phyloP scores from a whole-genome alignment of 1,284 basidiomycete genomes.

The Grifola frondosa region DNA sequence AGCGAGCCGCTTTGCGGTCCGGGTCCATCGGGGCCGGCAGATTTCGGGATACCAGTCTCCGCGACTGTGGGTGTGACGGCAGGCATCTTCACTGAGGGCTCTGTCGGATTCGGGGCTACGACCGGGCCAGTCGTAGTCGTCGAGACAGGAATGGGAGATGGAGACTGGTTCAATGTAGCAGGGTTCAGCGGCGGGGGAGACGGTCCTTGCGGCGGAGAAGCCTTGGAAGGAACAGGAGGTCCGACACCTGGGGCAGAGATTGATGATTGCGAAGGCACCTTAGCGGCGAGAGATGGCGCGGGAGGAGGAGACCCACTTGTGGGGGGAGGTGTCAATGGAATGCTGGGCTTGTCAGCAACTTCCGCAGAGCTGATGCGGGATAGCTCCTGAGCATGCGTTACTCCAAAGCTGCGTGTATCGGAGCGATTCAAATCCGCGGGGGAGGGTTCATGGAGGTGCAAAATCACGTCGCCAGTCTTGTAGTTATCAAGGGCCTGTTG shows the following conservation, averaged over 20 bases:
- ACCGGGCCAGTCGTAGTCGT: slow-evolving; percentile 27
- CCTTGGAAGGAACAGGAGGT: slow-evolving; percentile 17
- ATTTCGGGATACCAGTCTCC: slow-evolving; percentile 58
- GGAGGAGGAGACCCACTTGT: slow-evolving; percentile 14
- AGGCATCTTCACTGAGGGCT: slow-evolving; percentile 31
- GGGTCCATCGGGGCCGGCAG: slow-evolving; percentile 54
- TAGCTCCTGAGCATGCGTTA: slow-evolving; percentile 74
- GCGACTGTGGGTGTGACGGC: slow-evolving; percentile 58
- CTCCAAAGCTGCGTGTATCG: slow-evolving; percentile 77
- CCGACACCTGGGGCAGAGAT: slow-evolving; percentile 3
- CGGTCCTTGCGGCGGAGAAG: slow-evolving; percentile 18
- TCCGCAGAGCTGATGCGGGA: slow-evolving; percentile 47
- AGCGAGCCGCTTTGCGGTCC: slow-evolving; percentile 67
- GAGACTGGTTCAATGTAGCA: slow-evolving; percentile 52
- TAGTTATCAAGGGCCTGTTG: slow-evolving; percentile 76
- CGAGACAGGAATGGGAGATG: slow-evolving; percentile 47
- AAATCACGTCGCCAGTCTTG: slow-evolving; percentile 59
- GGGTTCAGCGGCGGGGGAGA: slow-evolving; percentile 51
- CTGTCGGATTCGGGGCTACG: slow-evolving; percentile 29
- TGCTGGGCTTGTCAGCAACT: slow-evolving; percentile 32
- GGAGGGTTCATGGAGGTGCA: slow-evolving; percentile 41
- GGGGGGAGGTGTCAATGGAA: slow-evolving; percentile 44
- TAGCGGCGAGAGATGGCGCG: slow-evolving; percentile 16
- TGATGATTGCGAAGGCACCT: slow-evolving; percentile 4
- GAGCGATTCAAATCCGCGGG: slow-evolving; percentile 61